These are phyloP conservation scores for Suillus discolor DNA, from an alignment of 768 basidiomycete genomes.

Conservation along the genomic window DNA sequence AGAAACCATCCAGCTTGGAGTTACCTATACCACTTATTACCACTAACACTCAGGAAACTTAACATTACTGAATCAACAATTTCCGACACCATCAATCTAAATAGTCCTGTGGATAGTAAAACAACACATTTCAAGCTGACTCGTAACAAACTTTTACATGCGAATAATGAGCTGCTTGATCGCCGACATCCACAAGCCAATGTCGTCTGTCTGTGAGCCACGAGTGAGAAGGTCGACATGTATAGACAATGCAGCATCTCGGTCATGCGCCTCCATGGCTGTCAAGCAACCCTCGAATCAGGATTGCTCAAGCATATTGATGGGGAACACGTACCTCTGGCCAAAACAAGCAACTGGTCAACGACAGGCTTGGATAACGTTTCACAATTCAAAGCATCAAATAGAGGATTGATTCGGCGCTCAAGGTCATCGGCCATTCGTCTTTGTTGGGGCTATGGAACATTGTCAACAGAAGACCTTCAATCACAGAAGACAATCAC, in stretches of 20 bases:
- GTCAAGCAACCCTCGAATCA: slow-evolving; percentile 8
- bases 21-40: neutral
- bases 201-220: slow-evolving; percentile 80
- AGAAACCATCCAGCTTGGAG: neutral
- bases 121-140: neutral
- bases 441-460: slow-evolving; percentile 74
- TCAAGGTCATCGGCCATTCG: slow-evolving; percentile 87
- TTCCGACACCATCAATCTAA: slow-evolving; percentile 2
- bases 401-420: slow-evolving; percentile 80
- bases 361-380: slow-evolving; percentile 72
- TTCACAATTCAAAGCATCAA: slow-evolving; percentile 92
- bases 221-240: slow-evolving; percentile 86
- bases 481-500: slow-evolving; percentile 29
- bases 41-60: neutral
- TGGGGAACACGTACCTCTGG: slow-evolving; percentile 57
- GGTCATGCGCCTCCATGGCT: slow-evolving; percentile 86
- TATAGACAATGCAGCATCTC: slow-evolving; percentile 74
- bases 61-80: neutral
- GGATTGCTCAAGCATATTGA: neutral
- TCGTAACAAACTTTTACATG: slow-evolving; percentile 37
- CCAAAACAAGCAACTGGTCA: slow-evolving; percentile 70
- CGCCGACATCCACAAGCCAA: slow-evolving; percentile 86
- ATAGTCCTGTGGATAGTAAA: slow-evolving; percentile 8
- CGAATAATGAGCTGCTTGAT: slow-evolving; percentile 85
- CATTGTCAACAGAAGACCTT: neutral